These are phyloP conservation scores for Drechslerella coelobrocha DNA, from an alignment of 2,329 filamentous ascomycete species.

Conservation along the genomic window DNA sequence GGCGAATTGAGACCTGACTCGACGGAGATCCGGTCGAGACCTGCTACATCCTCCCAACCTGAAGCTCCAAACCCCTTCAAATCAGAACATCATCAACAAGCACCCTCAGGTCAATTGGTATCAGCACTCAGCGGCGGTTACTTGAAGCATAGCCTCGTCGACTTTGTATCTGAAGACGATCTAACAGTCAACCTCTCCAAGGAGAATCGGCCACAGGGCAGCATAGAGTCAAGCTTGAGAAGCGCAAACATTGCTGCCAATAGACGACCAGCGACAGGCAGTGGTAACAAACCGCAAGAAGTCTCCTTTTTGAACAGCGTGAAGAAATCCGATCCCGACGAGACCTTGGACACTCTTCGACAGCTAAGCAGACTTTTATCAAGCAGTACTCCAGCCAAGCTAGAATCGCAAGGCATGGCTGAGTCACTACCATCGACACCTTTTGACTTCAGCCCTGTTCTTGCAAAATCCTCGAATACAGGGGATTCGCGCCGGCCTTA, in stretches of 20 bases:
- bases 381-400: constrained; percentile 33
- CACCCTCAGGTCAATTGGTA: constrained; percentile 4
- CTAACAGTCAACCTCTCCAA: constrained; percentile 28
- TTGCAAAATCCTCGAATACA: not conserved
- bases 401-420: constrained; percentile 21
- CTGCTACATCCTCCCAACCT: not conserved
- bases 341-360: constrained; percentile 42
- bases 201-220: constrained; percentile 3
- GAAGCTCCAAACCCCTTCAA: not conserved
- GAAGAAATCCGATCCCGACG: constrained; percentile 35
- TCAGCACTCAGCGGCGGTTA: constrained; percentile 32
- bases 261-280: constrained; percentile 12
- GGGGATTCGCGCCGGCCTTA: constrained; percentile 30
- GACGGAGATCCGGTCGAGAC: constrained; percentile 6
- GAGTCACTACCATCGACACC: constrained; percentile 24
- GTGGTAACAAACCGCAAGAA: constrained; percentile 21
- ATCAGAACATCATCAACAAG: constrained; percentile 11
- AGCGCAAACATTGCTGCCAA: not conserved
- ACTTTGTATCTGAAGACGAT: constrained; percentile 46
- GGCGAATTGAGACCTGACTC: constrained; percentile 24
- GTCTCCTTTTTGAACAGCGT: constrained; percentile 29
- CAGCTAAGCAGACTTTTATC: constrained; percentile 42
- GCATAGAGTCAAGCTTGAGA: not conserved
- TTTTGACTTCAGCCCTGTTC: constrained; percentile 5
- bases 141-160: constrained; percentile 32